These are phyloP conservation scores for Rubia tinctorum DNA, from an alignment of 305 asterid species.

Conservation along the genomic window DNA sequence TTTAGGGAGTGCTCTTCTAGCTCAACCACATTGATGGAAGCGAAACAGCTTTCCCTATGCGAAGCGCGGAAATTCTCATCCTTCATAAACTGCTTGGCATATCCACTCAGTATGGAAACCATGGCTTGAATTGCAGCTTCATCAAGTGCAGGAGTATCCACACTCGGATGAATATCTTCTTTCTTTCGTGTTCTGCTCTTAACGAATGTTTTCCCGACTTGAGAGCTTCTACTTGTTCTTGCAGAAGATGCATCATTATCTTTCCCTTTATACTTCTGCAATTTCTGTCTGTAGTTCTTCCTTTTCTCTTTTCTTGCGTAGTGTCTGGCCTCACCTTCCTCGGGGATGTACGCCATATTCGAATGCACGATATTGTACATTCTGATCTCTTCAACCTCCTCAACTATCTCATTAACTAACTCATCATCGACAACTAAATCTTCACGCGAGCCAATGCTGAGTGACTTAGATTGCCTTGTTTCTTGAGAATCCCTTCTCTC, in stretches of 20 bases:
- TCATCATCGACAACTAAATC: conserved; percentile 14
- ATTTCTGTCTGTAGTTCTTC: conserved; percentile 10
- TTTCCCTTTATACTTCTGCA: conserved; percentile 16
- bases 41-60: conserved; percentile 51
- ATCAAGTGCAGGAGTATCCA: conserved; percentile 60
- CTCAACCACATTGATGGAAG: conserved; percentile 47
- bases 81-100: conserved; percentile 42
- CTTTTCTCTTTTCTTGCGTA: conserved; percentile 16
- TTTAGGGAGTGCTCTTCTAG: conserved; percentile 31
- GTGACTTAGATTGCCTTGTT: conserved; percentile 31
- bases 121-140: conserved; percentile 71
- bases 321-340: conserved; percentile 23
- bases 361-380: conserved; percentile 32
- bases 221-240: conserved; percentile 22
- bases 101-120: conserved; percentile 54
- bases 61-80: conserved; percentile 71
- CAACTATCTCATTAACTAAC: conserved; percentile 42
- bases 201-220: conserved; percentile 16
- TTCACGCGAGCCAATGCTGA: conserved; percentile 26
- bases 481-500: conserved; percentile 31
- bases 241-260: conserved; percentile 15
- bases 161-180: conserved; percentile 30
- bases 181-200: conserved; percentile 33
- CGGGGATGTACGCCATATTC: conserved; percentile 34
- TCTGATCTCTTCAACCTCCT: conserved; percentile 37